Evolutionary conservation across 768 basidiomycete species (phyloP).

Genomic region (Termitomyces sp.): DNA sequence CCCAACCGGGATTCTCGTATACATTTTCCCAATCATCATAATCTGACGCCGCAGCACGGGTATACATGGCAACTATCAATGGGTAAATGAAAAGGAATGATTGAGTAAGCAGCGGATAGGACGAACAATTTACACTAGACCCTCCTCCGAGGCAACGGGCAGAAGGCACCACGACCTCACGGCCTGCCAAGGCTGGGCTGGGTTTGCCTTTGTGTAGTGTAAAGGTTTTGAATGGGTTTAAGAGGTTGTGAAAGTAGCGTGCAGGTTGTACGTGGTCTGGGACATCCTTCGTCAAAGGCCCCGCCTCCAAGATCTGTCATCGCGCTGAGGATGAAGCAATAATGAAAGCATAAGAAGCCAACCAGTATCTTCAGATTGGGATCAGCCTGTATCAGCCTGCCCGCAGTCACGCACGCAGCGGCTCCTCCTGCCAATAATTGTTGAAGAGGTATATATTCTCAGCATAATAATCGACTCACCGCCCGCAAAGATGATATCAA

Average conservation of each 20-base stretch:
- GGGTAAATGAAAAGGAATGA: neutral
- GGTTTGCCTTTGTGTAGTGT: slow-evolving; percentile 39
- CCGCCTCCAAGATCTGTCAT: slow-evolving; percentile 49
- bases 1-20: slow-evolving; percentile 56
- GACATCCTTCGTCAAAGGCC: slow-evolving; percentile 43
- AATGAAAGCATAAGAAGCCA: slow-evolving; percentile 1
- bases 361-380: slow-evolving; percentile 52
- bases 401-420: slow-evolving; percentile 51
- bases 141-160: slow-evolving; percentile 60
- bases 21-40: slow-evolving; percentile 58
- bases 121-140: slow-evolving; percentile 54
- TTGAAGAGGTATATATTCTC: neutral
- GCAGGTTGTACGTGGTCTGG: slow-evolving; percentile 50
- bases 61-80: slow-evolving; percentile 45
- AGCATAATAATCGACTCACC: slow-evolving; percentile 27
- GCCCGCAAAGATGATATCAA: slow-evolving; percentile 55
- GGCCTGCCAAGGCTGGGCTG: slow-evolving; percentile 36
- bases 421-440: slow-evolving; percentile 36
- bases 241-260: slow-evolving; percentile 39
- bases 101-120: neutral
- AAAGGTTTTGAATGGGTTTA: slow-evolving; percentile 34
- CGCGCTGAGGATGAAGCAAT: neutral
- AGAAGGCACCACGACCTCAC: slow-evolving; percentile 35
- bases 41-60: slow-evolving; percentile 55
- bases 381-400: slow-evolving; percentile 49